Evolutionary conservation across 2,329 filamentous ascomycete genomes (phyloP).

Genomic region (Ophiostoma piceae): DNA sequence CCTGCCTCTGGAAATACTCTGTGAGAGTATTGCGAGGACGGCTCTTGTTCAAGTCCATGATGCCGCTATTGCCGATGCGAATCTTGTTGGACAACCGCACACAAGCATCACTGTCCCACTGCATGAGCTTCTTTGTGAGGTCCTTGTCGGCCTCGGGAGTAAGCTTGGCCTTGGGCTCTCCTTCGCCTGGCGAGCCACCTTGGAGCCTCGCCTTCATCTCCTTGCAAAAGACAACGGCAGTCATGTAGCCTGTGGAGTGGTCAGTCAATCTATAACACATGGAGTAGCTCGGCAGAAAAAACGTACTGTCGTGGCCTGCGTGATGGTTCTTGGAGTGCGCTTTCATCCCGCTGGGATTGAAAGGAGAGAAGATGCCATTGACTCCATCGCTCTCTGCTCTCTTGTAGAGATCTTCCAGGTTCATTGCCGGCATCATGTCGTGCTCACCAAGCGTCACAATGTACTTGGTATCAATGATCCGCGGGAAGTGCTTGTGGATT

Average conservation of each 20-base stretch:
- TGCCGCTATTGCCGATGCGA: slow-evolving; percentile 26
- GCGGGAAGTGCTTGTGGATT: slow-evolving; percentile 45
- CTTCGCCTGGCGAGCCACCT: not conserved
- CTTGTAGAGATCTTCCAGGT: slow-evolving; percentile 25
- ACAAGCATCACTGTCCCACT: slow-evolving; percentile 28
- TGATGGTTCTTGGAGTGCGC: slow-evolving; percentile 16
- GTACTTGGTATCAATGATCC: slow-evolving; percentile 63
- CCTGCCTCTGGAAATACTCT: not conserved
- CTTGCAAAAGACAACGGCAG: slow-evolving; percentile 39
- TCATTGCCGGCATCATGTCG: slow-evolving; percentile 58
- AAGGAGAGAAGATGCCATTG: not conserved
- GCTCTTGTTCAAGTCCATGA: slow-evolving; percentile 11
- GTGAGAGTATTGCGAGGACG: not conserved
- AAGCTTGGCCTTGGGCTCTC: not conserved
- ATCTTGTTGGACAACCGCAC: slow-evolving; percentile 29
- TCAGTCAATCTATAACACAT: slow-evolving; percentile 4
- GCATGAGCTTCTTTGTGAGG: slow-evolving; percentile 19
- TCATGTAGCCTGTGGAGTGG: slow-evolving; percentile 33
- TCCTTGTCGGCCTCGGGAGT: not conserved
- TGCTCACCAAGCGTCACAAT: slow-evolving; percentile 66
- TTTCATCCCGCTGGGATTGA: slow-evolving; percentile 11
- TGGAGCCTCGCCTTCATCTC: slow-evolving; percentile 23
- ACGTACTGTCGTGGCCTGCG: slow-evolving; percentile 19
- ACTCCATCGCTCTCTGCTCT: not conserved
- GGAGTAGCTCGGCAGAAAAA: too few relatives aligned